These are phyloP conservation scores for Thalassiosira exigua DNA, from an alignment of 352 stramenopile species.

Conservation along the genomic window DNA sequence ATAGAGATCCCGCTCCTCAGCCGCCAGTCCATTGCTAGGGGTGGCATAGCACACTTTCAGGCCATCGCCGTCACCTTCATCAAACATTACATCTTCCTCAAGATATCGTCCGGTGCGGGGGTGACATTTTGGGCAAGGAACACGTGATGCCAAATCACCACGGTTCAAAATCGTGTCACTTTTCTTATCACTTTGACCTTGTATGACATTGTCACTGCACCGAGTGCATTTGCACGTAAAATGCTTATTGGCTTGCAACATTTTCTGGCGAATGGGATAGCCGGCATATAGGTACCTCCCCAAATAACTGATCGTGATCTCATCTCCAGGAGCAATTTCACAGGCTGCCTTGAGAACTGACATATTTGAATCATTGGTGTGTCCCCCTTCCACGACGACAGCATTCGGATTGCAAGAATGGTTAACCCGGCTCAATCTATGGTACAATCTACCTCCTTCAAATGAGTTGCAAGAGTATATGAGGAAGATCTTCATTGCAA, in stretches of 20 bases:
- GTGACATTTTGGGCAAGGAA: conserved; percentile 77
- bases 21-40: conserved; percentile 39
- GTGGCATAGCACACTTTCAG: conserved; percentile 43
- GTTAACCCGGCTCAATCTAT: conserved; percentile 69
- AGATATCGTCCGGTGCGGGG: conserved; percentile 66
- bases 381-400: conserved; percentile 51
- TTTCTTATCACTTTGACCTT: too few relatives aligned
- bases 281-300: conserved; percentile 74
- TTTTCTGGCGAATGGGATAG: conserved; percentile 50
- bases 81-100: conserved; percentile 80
- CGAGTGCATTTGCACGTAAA: conserved; percentile 75
- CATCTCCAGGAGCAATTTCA: conserved; percentile 63
- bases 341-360: conserved; percentile 63
- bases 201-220: too few relatives aligned
- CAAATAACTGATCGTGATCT: conserved; percentile 83
- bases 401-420: conserved; percentile 83
- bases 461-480: conserved; percentile 83
- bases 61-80: conserved; percentile 62
- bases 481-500: conserved; percentile 59
- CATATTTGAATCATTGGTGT: conserved; percentile 22
- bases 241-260: conserved; percentile 67
- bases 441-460: conserved; percentile 77
- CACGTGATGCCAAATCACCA: conserved; percentile 60
- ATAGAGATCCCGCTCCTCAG: conserved; percentile 33
- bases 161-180: too few relatives aligned